These are phyloP conservation scores for Microdochium nivale DNA, from an alignment of 2,329 filamentous ascomycete species.

Conservation along the genomic window DNA sequence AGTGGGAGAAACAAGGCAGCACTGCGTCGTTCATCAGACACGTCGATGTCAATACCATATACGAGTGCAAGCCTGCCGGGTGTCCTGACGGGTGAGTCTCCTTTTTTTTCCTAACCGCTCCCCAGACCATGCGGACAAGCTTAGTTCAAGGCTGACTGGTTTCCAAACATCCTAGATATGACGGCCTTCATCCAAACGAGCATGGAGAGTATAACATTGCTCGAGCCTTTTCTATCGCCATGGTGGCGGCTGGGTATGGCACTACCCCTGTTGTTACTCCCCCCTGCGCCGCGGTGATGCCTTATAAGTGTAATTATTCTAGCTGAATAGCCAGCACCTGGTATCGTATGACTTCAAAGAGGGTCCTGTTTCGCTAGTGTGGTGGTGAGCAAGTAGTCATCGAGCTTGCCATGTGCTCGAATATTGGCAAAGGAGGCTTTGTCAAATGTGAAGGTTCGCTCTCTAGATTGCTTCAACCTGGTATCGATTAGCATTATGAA, in stretches of 20 bases:
- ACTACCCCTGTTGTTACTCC: background rate
- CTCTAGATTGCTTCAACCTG: too few relatives aligned
- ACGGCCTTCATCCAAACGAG: constrained; percentile 20
- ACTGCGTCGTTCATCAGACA: constrained; percentile 8
- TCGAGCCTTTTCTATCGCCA: constrained; percentile 9
- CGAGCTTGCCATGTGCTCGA: too few relatives aligned
- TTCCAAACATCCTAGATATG: too few relatives aligned
- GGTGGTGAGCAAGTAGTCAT: too few relatives aligned
- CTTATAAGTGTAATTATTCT: background rate
- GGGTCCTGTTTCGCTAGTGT: too few relatives aligned
- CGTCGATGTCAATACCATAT: constrained; percentile 11
- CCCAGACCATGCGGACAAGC: background rate
- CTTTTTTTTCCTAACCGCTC: background rate
- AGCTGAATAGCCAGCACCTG: too few relatives aligned
- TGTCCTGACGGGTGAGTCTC: constrained; percentile 2
- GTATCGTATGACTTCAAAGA: too few relatives aligned
- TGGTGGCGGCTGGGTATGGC: background rate
- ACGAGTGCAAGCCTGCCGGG: constrained; percentile 5
- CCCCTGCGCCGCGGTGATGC: background rate
- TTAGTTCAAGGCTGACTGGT: background rate
- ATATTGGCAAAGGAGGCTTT: too few relatives aligned
- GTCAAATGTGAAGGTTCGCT: too few relatives aligned
- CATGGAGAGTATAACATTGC: constrained; percentile 19
- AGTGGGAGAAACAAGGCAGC: constrained; percentile 7
- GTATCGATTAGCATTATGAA: too few relatives aligned